Conservation (phyloP, 108 stramenopile genomes). For the Nannochloropsis gaditana region DNA sequence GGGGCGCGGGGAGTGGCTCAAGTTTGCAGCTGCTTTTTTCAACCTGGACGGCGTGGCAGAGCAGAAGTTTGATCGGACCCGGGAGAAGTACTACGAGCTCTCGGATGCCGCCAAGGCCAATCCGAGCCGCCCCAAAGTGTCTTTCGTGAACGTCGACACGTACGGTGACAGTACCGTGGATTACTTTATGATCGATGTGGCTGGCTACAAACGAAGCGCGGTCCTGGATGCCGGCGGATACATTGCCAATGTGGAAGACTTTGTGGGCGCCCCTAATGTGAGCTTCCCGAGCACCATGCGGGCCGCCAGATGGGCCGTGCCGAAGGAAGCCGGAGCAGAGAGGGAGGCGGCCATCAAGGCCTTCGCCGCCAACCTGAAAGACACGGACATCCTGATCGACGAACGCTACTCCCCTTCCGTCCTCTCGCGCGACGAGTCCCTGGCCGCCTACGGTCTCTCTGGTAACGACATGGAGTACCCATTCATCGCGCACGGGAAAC, state of each 20-base stretch:
- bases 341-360: neutral
- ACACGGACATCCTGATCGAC: neutral
- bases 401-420: neutral
- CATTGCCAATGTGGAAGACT: neutral
- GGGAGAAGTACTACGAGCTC: constrained; percentile 8
- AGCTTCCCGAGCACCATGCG: neutral
- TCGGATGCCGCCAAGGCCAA: neutral
- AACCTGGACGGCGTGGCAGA: neutral
- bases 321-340: neutral
- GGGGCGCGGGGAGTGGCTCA: neutral
- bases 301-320: neutral
- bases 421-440: neutral
- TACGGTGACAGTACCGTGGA: neutral
- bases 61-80: neutral
- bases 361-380: neutral
- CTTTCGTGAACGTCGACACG: neutral
- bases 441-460: neutral
- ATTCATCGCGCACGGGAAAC: neutral
- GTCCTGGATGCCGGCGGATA: neutral
- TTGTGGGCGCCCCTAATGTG: neutral
- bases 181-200: neutral
- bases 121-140: neutral
- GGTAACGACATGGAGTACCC: neutral
- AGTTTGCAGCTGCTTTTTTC: neutral
- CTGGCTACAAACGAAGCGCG: neutral